These are phyloP conservation scores for Flaveria brownii DNA, from an alignment of 129 eudicot genomes.

Conservation along the genomic window DNA sequence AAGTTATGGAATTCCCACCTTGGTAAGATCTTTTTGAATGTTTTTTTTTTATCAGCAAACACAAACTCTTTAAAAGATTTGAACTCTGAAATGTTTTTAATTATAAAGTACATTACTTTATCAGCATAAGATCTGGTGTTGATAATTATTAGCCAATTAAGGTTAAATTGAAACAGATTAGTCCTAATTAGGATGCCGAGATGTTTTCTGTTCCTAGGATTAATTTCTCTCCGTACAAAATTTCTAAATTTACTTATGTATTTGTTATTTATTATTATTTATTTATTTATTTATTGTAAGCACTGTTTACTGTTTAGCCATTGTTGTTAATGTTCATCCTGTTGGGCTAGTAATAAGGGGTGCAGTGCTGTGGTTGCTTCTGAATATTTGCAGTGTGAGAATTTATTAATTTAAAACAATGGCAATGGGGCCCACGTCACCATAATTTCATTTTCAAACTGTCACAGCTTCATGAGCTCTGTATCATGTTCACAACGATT, in stretches of 20 bases:
- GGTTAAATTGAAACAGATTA: too few relatives aligned
- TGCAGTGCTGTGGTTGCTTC: conserved; percentile 23
- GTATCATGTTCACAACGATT: too few relatives aligned
- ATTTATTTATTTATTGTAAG: conserved; percentile 6
- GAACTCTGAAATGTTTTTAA: too few relatives aligned
- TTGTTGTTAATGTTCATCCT: conserved; percentile 26
- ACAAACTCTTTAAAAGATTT: too few relatives aligned
- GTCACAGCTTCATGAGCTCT: too few relatives aligned
- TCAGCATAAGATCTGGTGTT: too few relatives aligned
- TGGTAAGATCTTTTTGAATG: conserved; percentile 31
- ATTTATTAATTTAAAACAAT: conserved; percentile 16
- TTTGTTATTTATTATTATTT: not conserved
- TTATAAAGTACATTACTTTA: too few relatives aligned
- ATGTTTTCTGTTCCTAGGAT: conserved; percentile 49
- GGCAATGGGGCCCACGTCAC: conserved; percentile 37
- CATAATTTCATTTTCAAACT: not conserved
- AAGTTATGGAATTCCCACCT: conserved; percentile 57
- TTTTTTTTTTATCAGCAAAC: too few relatives aligned
- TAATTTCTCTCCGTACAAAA: conserved; percentile 17
- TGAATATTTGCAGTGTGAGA: conserved; percentile 33
- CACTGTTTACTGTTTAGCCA: conserved; percentile 19
- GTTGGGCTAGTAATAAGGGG: conserved; percentile 30
- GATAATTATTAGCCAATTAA: too few relatives aligned
- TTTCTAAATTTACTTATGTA: not conserved
- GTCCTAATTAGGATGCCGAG: conserved; percentile 2